Percentiles rank a stretch among this genome's conserved stretches.
Evolutionary conservation across 176 grass and related monocot species (phyloP).

Genomic region (Oryza longistaminata): DNA sequence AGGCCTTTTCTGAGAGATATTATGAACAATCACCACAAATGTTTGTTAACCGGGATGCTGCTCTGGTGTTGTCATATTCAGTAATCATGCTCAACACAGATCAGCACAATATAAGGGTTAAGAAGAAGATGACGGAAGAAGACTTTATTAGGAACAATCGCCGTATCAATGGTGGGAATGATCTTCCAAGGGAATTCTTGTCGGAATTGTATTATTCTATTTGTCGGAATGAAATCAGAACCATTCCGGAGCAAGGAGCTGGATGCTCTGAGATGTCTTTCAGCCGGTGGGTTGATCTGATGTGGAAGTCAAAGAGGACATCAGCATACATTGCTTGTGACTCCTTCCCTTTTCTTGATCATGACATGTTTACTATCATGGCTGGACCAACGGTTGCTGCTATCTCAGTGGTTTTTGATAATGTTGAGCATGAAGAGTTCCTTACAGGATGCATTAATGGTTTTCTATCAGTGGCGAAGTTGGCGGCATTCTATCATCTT

Average conservation of each 20-base stretch:
- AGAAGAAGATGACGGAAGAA: constrained; percentile 99
- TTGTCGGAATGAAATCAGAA: constrained; percentile 92
- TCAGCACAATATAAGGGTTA: constrained; percentile 93
- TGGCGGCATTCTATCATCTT: constrained; percentile 84
- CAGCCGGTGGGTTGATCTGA: constrained; percentile 87
- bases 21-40: constrained; percentile 94
- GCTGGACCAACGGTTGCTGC: constrained; percentile 85
- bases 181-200: constrained; percentile 88
- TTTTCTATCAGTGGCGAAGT: constrained; percentile 83
- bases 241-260: constrained; percentile 77
- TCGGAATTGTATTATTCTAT: constrained; percentile 83
- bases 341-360: constrained; percentile 73
- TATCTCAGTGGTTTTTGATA: constrained; percentile 95
- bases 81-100: constrained; percentile 98
- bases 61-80: constrained; percentile 88
- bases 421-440: constrained; percentile 78
- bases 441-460: constrained; percentile 78
- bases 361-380: constrained; percentile 90
- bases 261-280: constrained; percentile 92
- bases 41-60: constrained; percentile 87
- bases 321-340: constrained; percentile 73
- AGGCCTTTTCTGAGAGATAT: constrained; percentile 94
- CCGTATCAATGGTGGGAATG: constrained; percentile 81
- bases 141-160: constrained; percentile 98
- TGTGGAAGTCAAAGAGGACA: constrained; percentile 81